Conservation (phyloP, 2,329 filamentous ascomycete genomes). For the Calonectria hongkongensis region DNA sequence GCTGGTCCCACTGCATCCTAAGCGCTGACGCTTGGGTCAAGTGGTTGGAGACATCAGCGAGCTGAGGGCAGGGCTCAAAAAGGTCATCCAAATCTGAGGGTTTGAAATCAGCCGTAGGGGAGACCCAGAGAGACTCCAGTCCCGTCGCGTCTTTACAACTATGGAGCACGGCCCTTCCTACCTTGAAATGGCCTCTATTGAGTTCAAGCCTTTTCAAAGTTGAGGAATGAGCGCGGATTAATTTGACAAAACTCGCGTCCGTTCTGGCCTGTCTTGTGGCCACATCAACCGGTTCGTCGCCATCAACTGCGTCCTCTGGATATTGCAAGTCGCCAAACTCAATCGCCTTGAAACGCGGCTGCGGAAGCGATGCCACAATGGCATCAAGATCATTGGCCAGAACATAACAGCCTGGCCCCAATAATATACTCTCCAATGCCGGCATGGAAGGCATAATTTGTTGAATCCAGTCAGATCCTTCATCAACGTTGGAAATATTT, state of each 20-base stretch:
- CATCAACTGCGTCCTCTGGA: neutral
- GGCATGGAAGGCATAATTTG: slow-evolving; percentile 26
- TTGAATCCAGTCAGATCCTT: neutral
- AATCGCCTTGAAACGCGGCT: neutral
- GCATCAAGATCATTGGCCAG: slow-evolving; percentile 4
- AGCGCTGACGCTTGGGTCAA: neutral
- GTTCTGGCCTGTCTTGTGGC: neutral
- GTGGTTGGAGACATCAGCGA: neutral
- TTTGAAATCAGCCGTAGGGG: neutral
- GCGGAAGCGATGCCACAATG: neutral
- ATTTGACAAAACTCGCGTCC: neutral
- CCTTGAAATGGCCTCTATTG: neutral
- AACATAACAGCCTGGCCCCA: neutral
- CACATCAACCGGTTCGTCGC: neutral
- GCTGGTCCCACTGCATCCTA: slow-evolving; percentile 14
- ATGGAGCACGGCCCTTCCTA: slow-evolving; percentile 16
- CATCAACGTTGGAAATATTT: neutral
- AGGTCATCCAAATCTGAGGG: slow-evolving; percentile 24
- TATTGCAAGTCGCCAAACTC: slow-evolving; percentile 5
- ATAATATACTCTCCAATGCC: neutral
- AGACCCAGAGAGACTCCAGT: slow-evolving; percentile 19
- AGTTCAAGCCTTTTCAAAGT: slow-evolving; percentile 27
- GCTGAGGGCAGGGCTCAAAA: slow-evolving; percentile 29
- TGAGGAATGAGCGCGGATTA: slow-evolving; percentile 22
- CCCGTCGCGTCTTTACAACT: slow-evolving; percentile 23